A percentile compares a stretch with the other conserved stretches of the same genome.
phyloP scores from a whole-genome alignment of 108 stramenopile species.

The Skeletonema costatum region DNA sequence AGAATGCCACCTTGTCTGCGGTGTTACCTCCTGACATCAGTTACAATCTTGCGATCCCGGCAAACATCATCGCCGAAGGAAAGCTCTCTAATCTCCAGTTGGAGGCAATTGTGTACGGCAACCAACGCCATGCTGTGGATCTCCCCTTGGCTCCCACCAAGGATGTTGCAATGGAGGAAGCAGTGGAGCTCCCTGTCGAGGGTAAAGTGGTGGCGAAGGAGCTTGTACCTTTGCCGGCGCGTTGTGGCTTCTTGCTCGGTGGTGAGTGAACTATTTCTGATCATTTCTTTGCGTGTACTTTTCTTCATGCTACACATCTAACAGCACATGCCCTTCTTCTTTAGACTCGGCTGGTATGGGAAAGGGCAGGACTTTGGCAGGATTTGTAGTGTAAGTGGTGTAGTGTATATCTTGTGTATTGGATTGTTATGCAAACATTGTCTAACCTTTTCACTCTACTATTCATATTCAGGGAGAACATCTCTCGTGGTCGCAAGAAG shows the following conservation, averaged over 20 bases:
- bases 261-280: slow-evolving; percentile 20
- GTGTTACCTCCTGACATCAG: slow-evolving; percentile 38
- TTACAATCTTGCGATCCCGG: slow-evolving; percentile 34
- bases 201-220: not conserved
- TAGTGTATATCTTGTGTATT: no score
- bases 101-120: slow-evolving; percentile 41
- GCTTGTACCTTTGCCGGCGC: not conserved
- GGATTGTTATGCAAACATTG: no score
- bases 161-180: not conserved
- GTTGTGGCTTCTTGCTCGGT: slow-evolving; percentile 56
- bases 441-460: no score
- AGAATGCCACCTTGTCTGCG: slow-evolving; percentile 27
- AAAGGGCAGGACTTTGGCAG: slow-evolving; percentile 51
- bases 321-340: not conserved
- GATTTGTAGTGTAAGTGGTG: not conserved
- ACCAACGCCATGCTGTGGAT: slow-evolving; percentile 19
- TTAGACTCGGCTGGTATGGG: slow-evolving; percentile 29
- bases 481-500: slow-evolving; percentile 23
- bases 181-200: not conserved
- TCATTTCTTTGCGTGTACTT: not conserved
- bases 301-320: not conserved
- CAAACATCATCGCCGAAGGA: slow-evolving; percentile 23
- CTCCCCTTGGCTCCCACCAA: slow-evolving; percentile 3
- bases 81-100: slow-evolving; percentile 37
- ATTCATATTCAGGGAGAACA: slow-evolving; percentile 27